Percentiles rank a stretch among this genome's conserved stretches.
Evolutionary conservation across 75 land plant species (phyloP).

Genomic region (Pseudotsuga menziesii): DNA sequence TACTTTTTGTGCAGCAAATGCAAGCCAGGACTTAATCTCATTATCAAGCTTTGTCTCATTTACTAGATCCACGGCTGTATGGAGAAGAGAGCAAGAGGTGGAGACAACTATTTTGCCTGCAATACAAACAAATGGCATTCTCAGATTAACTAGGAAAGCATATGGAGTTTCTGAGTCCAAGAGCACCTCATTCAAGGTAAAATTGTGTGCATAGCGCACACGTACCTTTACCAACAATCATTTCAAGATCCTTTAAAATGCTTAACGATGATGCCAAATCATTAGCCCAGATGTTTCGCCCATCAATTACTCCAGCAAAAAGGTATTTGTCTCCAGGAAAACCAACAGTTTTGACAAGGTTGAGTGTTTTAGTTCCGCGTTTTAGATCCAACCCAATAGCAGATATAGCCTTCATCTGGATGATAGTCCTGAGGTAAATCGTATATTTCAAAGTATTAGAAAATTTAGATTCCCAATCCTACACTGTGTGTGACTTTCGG

Average conservation of each 20-base stretch:
- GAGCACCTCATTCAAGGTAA: background rate
- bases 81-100: constrained; percentile 80
- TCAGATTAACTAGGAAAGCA: background rate
- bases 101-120: constrained; percentile 73
- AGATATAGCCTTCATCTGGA: constrained; percentile 21
- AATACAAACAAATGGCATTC: background rate
- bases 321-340: constrained; percentile 23
- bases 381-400: constrained; percentile 35
- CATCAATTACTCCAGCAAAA: constrained; percentile 45
- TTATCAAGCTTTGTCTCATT: constrained; percentile 75
- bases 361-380: constrained; percentile 32
- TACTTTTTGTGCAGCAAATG: constrained; percentile 83
- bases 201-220: background rate
- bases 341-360: constrained; percentile 21
- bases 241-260: constrained; percentile 16
- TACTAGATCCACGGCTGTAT: constrained; percentile 77
- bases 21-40: constrained; percentile 80
- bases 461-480: constrained; percentile 1
- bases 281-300: constrained; percentile 42
- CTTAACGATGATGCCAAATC: constrained; percentile 27
- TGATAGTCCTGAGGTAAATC: constrained; percentile 13
- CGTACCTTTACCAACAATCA: constrained; percentile 27
- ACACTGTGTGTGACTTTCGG: background rate
- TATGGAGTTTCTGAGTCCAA: background rate
- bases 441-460: background rate